Evolutionary conservation across 129 eudicot species (phyloP).

Genomic region (Rutidosis leptorrhynchoides): DNA sequence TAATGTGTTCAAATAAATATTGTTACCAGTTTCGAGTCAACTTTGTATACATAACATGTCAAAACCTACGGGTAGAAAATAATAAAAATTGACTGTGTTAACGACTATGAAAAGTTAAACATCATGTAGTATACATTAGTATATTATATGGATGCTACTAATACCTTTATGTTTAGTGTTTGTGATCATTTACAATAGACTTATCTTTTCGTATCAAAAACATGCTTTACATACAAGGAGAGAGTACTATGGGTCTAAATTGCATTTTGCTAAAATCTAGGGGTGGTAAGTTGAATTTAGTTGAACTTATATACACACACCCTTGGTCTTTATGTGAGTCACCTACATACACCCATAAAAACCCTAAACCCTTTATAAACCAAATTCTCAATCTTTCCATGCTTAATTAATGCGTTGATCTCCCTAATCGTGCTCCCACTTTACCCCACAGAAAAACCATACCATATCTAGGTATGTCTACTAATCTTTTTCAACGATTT

Average conservation of each 20-base stretch:
- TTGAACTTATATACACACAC: constrained; percentile 29
- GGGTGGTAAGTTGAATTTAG: constrained; percentile 33
- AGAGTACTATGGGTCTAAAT: constrained; percentile 26
- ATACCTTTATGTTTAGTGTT: not conserved
- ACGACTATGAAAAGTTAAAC: not conserved
- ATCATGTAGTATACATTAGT: not conserved
- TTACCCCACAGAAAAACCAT: constrained; percentile 10
- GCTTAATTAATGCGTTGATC: constrained; percentile 15
- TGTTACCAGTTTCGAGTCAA: not conserved
- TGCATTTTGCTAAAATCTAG: constrained; percentile 32
- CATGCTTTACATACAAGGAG: constrained; percentile 2
- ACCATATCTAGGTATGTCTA: constrained; percentile 35
- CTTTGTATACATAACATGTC: not conserved
- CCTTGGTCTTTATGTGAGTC: constrained; percentile 38
- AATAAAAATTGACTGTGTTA: no score
- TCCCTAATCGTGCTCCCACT: not conserved
- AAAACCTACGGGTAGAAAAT: no score
- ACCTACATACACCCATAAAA: constrained; percentile 37
- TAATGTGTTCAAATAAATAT: not conserved
- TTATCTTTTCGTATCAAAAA: not conserved
- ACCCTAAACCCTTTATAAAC: constrained; percentile 28
- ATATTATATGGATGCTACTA: not conserved
- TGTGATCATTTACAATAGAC: not conserved
- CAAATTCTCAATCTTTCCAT: constrained; percentile 35
- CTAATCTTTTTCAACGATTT: constrained; percentile 30